Evolutionary conservation across 345 rosid species (phyloP).

Genomic region (Reutealis trisperma): DNA sequence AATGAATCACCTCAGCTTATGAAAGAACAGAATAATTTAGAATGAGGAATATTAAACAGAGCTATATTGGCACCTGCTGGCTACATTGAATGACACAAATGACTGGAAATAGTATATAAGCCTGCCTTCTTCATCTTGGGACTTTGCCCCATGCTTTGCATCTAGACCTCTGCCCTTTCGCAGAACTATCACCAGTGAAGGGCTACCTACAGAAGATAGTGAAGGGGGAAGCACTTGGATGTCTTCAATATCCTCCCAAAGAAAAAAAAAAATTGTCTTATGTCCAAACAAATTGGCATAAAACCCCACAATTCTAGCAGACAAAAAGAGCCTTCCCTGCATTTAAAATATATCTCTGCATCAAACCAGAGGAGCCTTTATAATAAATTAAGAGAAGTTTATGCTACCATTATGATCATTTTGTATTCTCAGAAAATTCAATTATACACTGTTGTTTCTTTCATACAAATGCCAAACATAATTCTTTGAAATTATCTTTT

Average conservation of each 20-base stretch:
- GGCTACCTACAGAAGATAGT: slow-evolving; percentile 72
- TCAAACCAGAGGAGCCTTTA: background rate
- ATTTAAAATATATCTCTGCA: slow-evolving; percentile 9
- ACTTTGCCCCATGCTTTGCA: slow-evolving; percentile 76
- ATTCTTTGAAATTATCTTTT: background rate
- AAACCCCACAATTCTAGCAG: slow-evolving; percentile 88
- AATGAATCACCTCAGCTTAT: slow-evolving; percentile 13
- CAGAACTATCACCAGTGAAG: slow-evolving; percentile 59
- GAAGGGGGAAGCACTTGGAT: slow-evolving; percentile 75
- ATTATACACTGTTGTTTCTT: background rate
- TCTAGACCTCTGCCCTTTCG: slow-evolving; percentile 68
- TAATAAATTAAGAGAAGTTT: background rate
- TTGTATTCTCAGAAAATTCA: background rate
- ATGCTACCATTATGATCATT: background rate
- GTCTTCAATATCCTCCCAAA: slow-evolving; percentile 87
- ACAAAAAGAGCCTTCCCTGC: slow-evolving; percentile 84
- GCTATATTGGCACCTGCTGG: slow-evolving; percentile 57
- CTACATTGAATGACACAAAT: slow-evolving; percentile 66
- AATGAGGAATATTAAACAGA: background rate
- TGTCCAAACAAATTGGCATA: slow-evolving; percentile 82
- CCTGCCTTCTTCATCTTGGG: slow-evolving; percentile 79
- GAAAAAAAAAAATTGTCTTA: slow-evolving; percentile 78
- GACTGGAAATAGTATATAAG: slow-evolving; percentile 75
- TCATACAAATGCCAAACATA: background rate
- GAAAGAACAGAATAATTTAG: background rate